Evolutionary conservation across 2,329 filamentous ascomycete genomes (phyloP).

Genomic region (Westerdykella ornata): DNA sequence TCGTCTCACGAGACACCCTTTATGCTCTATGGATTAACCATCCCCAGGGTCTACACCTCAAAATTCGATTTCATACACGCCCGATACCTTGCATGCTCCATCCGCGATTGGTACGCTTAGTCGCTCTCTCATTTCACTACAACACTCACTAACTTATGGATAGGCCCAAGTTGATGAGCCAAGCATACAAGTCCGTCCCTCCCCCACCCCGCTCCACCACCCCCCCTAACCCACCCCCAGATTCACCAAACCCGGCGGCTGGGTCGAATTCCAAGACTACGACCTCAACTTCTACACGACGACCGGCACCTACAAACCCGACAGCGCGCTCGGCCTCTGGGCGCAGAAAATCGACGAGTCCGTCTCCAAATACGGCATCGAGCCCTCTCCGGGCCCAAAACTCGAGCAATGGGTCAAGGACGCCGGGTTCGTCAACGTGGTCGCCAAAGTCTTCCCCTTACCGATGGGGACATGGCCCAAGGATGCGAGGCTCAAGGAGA

Average conservation of each 20-base stretch:
- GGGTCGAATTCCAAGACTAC: conserved; percentile 30
- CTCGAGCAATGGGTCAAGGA: conserved; percentile 20
- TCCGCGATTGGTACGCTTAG: conserved; percentile 23
- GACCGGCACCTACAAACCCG: conserved; percentile 12
- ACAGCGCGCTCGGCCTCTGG: conserved; percentile 14
- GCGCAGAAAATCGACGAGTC: conserved; percentile 29
- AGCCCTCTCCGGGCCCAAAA: conserved; percentile 35
- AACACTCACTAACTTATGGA: conserved; percentile 14
- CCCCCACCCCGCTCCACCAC: not conserved
- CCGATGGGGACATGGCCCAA: conserved; percentile 23
- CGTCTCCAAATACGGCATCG: conserved; percentile 36
- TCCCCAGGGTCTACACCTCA: conserved; percentile 20
- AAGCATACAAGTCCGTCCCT: conserved; percentile 24
- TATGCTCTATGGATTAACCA: conserved; percentile 11
- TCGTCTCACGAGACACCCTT: conserved; percentile 20
- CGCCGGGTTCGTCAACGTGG: conserved; percentile 19
- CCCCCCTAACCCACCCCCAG: conserved; percentile 3
- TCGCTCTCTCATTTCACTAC: not conserved
- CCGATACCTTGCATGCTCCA: conserved; percentile 26
- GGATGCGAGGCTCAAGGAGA: conserved; percentile 22
- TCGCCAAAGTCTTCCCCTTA: conserved; percentile 13
- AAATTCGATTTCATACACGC: conserved; percentile 30
- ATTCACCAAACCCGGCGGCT: conserved; percentile 36
- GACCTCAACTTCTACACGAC: conserved; percentile 19
- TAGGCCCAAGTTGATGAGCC: conserved; percentile 19